Base-by-base conservation (phyloP, 2,329 filamentous ascomycete genomes). In the Fonsecaea multimorphosa region DNA sequence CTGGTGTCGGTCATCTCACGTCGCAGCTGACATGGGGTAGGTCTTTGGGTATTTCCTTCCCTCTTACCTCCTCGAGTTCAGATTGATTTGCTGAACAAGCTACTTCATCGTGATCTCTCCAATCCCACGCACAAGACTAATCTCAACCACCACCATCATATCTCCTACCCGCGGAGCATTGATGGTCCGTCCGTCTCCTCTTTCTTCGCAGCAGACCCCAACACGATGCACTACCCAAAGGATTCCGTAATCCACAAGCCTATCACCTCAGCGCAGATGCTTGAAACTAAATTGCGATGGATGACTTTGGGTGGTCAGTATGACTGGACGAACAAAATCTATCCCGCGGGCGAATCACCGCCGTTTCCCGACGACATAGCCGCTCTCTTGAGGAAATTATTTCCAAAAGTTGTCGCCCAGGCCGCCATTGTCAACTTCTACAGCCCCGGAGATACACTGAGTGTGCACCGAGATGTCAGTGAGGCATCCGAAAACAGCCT, bases 341-440 rank as follows among this genome's bases (percentile, higher is more conserved):
- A 98, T 74, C 93, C 93, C 0, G 76, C 82, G 9, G 83, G 84
- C n/a, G 66, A 76, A 2, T 89, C 91, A 0, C 92, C 92, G 0
- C 73, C 80, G 0, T 97, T 97, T 72, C 93, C 94, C 0, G 46
- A 76, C 1, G 92, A 97, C 74, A 84, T 96, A 56, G 87, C 87
- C 3, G 76, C 75, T 0, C 85, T 97, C 7, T 80, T 97, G 0
- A 83, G 87, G 62, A 78, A 78, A 0, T 77, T 95, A 0, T 98
- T 97, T 71, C 91, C 92, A 0, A 83, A 87, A 11, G 95, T 93
- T 14, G 82, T 85, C 59, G 87, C 94, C 0, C 89, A 98, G 79
- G 93, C 95, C 1, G 94, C 95, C 40, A 98, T 98, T 69, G 87
- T 97, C 71, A 98, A 98, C 76, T 84, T 98, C 58, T 98, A 98